phyloP scores from a whole-genome alignment of 2,329 filamentous ascomycete species.

The Fusarium continuum region DNA sequence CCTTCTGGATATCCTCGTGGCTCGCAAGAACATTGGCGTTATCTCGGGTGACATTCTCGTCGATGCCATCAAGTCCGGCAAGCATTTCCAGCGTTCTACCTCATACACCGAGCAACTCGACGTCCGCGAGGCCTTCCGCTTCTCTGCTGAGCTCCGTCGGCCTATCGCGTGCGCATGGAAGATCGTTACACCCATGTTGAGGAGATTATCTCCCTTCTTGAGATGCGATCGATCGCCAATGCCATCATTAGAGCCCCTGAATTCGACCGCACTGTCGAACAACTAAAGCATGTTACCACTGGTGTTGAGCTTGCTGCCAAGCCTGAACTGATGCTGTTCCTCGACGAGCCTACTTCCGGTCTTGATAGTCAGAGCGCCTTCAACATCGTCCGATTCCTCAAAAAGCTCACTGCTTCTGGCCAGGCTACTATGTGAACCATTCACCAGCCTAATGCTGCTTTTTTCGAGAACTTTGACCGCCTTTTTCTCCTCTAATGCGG shows the following conservation, averaged over 20 bases:
- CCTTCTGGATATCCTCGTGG: slow-evolving; percentile 77
- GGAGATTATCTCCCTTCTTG: slow-evolving; percentile 66
- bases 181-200: slow-evolving; percentile 70
- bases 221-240: slow-evolving; percentile 68
- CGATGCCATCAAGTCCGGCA: slow-evolving; percentile 64
- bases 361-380: slow-evolving; percentile 71
- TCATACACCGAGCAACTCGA: slow-evolving; percentile 72
- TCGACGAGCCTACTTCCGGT: slow-evolving; percentile 82
- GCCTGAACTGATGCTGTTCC: slow-evolving; percentile 77
- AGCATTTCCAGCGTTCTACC: slow-evolving; percentile 69
- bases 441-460: slow-evolving; percentile 85
- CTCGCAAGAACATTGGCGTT: slow-evolving; percentile 69
- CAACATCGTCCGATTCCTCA: slow-evolving; percentile 81
- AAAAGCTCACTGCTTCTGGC: slow-evolving; percentile 78
- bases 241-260: slow-evolving; percentile 68
- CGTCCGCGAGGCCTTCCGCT: slow-evolving; percentile 69
- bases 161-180: slow-evolving; percentile 59
- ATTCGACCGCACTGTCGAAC: slow-evolving; percentile 74
- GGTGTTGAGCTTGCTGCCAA: slow-evolving; percentile 90
- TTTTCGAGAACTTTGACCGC: slow-evolving; percentile 90
- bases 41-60: slow-evolving; percentile 66
- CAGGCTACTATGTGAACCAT: slow-evolving; percentile 93
- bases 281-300: slow-evolving; percentile 83
- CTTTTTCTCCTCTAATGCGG: slow-evolving; percentile 81
- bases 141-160: slow-evolving; percentile 70